Evolutionary conservation across 805 yeast genomes (phyloP).

Genomic region (Ogataea trehalophila): DNA sequence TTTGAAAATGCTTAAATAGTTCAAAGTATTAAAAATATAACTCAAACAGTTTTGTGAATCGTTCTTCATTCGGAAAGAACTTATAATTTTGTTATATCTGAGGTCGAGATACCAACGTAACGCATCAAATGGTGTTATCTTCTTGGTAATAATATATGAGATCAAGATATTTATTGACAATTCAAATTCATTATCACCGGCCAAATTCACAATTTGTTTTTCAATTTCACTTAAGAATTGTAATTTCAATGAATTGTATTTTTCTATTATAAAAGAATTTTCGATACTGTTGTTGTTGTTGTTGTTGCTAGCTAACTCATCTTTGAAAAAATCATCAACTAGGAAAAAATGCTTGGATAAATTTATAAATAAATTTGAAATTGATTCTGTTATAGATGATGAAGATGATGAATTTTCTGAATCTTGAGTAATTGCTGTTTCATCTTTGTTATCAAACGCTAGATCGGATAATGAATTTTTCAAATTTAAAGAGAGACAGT

Average conservation of each 20-base stretch:
- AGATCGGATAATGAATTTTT: constrained; percentile 6
- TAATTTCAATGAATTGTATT: constrained; percentile 14
- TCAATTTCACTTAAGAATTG: constrained; percentile 18
- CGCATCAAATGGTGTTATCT: constrained; percentile 16
- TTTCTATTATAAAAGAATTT: constrained; percentile 10
- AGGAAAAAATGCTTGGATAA: constrained; percentile 24
- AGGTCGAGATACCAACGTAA: constrained; percentile 20
- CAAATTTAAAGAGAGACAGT: constrained; percentile 15
- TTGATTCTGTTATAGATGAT: constrained; percentile 9
- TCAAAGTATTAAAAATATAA: constrained; percentile 28
- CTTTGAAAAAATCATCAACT: constrained; percentile 17
- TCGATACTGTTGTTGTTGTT: too few relatives aligned
- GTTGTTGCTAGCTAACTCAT: constrained; percentile 8
- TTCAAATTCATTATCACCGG: constrained; percentile 29
- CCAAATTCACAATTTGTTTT: constrained; percentile 13
- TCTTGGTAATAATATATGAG: constrained; percentile 20
- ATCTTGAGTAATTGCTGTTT: neutral
- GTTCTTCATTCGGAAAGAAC: constrained; percentile 1
- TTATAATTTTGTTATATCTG: constrained; percentile 14
- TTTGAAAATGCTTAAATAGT: constrained; percentile 19
- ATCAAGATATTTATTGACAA: constrained; percentile 20
- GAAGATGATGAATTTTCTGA: neutral
- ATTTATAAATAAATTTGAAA: constrained; percentile 16
- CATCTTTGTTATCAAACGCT: constrained; percentile 1
- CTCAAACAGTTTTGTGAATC: constrained; percentile 24